These are phyloP conservation scores for Radiomyces spectabilis DNA, from an alignment of 192 early-diverging fungal genomes.

Conservation along the genomic window DNA sequence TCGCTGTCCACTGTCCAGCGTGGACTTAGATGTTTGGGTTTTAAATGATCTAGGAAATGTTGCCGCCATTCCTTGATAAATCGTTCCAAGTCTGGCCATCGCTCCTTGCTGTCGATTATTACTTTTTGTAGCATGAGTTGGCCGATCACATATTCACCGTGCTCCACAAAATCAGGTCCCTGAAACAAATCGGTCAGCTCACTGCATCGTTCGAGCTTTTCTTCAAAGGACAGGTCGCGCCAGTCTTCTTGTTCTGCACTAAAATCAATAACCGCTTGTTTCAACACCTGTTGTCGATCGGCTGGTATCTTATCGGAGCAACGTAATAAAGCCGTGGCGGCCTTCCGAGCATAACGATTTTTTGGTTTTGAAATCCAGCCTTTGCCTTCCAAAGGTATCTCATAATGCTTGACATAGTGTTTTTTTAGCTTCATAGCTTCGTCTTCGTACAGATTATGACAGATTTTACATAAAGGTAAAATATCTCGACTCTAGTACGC, in stretches of 20 bases:
- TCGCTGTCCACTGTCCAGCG: slow-evolving; percentile 20
- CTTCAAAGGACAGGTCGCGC: neutral
- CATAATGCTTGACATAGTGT: slow-evolving; percentile 3
- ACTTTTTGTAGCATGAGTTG: slow-evolving; percentile 1
- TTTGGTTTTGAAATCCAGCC: slow-evolving; percentile 16
- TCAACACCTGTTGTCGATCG: neutral
- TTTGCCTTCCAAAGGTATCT: slow-evolving; percentile 22
- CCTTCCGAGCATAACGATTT: slow-evolving; percentile 15
- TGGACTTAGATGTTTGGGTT: slow-evolving; percentile 18
- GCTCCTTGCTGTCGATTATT: neutral
- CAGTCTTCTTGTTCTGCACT: neutral
- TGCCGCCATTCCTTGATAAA: slow-evolving; percentile 25
- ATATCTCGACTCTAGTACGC: slow-evolving; percentile 26
- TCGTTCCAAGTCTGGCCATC: slow-evolving; percentile 18
- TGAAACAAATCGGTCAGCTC: slow-evolving; percentile 8
- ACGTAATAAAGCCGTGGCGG: slow-evolving; percentile 18
- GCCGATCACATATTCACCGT: slow-evolving; percentile 12
- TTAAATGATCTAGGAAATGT: slow-evolving; percentile 20
- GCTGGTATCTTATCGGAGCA: slow-evolving; percentile 4
- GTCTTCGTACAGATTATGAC: slow-evolving; percentile 22
- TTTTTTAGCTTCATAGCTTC: slow-evolving; percentile 20
- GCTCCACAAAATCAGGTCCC: slow-evolving; percentile 19
- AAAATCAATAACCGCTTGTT: neutral
- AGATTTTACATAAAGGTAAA: slow-evolving; percentile 22
- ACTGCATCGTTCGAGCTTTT: neutral